phyloP scores from a whole-genome alignment of 2,329 filamentous ascomycete genomes.

The Piedraia hortae region DNA sequence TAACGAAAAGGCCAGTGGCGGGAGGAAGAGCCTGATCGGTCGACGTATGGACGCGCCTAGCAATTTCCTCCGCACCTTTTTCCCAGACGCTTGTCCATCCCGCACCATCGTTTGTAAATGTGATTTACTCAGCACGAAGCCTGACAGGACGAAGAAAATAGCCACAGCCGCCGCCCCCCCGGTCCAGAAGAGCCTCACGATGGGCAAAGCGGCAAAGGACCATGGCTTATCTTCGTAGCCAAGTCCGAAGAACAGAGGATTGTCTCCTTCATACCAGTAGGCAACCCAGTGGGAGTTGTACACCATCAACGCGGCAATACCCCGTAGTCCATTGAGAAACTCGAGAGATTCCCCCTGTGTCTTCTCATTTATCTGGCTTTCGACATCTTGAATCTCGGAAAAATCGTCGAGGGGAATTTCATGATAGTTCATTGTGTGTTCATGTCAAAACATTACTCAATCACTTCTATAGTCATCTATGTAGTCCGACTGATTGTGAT shows the following conservation, averaged over 20 bases:
- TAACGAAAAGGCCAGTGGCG: slow-evolving; percentile 25
- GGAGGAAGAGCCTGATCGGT: slow-evolving; percentile 20
- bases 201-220: slow-evolving; percentile 26
- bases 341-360: no score
- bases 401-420: no score
- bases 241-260: slow-evolving; percentile 2
- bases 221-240: slow-evolving; percentile 15
- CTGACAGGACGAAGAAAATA: slow-evolving; percentile 24
- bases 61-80: slow-evolving; percentile 2
- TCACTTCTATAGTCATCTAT: no score
- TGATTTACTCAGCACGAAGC: slow-evolving; percentile 21
- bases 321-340: slow-evolving; percentile 36
- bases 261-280: slow-evolving; percentile 2
- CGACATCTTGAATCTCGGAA: no score
- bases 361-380: no score
- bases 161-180: slow-evolving; percentile 31
- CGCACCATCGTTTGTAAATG: neutral
- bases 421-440: no score
- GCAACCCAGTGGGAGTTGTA: slow-evolving; percentile 10
- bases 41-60: slow-evolving; percentile 19
- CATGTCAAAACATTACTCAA: no score
- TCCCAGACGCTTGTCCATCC: slow-evolving; percentile 13
- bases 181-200: slow-evolving; percentile 29
- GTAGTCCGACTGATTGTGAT: no score
- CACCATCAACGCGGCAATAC: slow-evolving; percentile 36